A percentile compares a stretch with the other conserved stretches of the same genome.
phyloP scores from a whole-genome alignment of 257 asterid genomes.

The Nicotiana sylvestris region DNA sequence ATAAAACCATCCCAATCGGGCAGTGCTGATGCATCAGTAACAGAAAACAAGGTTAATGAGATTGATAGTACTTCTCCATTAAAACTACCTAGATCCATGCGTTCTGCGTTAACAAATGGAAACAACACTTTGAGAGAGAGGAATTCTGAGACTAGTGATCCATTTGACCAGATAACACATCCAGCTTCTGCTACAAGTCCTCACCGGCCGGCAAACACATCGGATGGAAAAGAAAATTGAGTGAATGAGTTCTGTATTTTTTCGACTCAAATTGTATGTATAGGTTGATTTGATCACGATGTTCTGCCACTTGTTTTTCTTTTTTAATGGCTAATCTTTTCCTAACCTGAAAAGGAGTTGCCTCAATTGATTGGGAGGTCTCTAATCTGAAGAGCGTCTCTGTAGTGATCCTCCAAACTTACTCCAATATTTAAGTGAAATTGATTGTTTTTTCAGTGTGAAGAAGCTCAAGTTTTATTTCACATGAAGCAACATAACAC shows the following conservation, averaged over 20 bases:
- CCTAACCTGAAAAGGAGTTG: constrained; percentile 2
- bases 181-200: constrained; percentile 38
- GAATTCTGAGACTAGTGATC: constrained; percentile 43
- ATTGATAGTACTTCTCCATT: constrained; percentile 24
- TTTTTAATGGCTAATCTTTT: neutral
- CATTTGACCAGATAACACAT: constrained; percentile 16
- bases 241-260: constrained; percentile 12
- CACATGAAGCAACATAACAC: neutral
- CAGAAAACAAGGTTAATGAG: constrained; percentile 31
- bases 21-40: constrained; percentile 27
- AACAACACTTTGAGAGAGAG: constrained; percentile 63
- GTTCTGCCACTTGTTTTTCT: neutral
- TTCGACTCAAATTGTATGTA: neutral
- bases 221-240: constrained; percentile 62
- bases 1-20: constrained; percentile 33
- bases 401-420: neutral
- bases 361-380: constrained; percentile 12
- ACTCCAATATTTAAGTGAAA: neutral
- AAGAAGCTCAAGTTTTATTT: neutral
- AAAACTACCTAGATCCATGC: constrained; percentile 73
- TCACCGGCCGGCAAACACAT: constrained; percentile 27
- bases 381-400: constrained; percentile 11
- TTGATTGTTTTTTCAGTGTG: neutral
- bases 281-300: neutral
- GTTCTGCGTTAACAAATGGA: constrained; percentile 37